These are phyloP conservation scores for Tulasnella sp. DNA, from an alignment of 768 basidiomycete genomes.

Conservation along the genomic window DNA sequence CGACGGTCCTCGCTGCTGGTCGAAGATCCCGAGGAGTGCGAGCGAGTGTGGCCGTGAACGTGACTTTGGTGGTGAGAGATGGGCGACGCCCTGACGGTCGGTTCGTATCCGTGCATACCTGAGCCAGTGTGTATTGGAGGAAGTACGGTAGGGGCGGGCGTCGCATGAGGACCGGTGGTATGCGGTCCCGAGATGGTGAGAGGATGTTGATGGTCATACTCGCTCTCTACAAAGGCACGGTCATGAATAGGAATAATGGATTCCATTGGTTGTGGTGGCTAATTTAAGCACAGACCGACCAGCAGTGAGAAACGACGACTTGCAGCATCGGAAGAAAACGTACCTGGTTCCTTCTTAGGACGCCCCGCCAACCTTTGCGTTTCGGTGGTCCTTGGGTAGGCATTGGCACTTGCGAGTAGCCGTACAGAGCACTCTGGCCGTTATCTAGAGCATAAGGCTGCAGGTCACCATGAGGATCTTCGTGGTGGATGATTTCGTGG, in stretches of 20 bases:
- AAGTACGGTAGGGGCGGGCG: background rate
- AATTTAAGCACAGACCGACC: background rate
- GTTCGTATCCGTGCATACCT: background rate
- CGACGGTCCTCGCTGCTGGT: background rate
- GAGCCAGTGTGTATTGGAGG: background rate
- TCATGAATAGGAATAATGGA: background rate
- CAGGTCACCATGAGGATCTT: background rate
- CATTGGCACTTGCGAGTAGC: background rate
- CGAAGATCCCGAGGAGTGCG: background rate
- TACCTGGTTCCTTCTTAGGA: conserved; percentile 10
- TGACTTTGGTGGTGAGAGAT: background rate
- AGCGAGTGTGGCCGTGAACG: background rate
- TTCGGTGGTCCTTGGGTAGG: background rate
- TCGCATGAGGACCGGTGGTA: conserved; percentile 4
- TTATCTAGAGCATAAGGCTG: background rate
- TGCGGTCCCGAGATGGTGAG: background rate
- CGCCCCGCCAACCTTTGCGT: background rate
- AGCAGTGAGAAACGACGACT: background rate
- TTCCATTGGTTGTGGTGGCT: background rate
- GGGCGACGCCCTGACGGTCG: background rate
- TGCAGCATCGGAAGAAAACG: background rate
- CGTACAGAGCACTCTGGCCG: background rate
- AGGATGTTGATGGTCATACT: background rate
- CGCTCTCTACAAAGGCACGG: conserved; percentile 3
- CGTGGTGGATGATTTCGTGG: background rate